These are phyloP conservation scores for Suhomyces wounanorum DNA, from an alignment of 1,139 yeast genomes.

Conservation along the genomic window DNA sequence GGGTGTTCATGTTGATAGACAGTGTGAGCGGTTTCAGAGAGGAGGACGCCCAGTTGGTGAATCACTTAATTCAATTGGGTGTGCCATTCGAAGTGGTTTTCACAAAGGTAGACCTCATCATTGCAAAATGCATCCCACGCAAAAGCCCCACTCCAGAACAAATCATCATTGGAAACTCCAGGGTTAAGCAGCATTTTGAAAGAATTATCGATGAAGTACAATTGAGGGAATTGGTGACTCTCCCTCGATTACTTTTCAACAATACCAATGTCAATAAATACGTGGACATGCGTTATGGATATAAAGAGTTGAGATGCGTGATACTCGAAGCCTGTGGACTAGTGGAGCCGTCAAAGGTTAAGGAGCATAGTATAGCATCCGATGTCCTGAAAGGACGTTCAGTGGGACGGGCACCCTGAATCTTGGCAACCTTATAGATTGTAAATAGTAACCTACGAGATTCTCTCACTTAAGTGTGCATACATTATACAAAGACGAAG, in stretches of 20 bases:
- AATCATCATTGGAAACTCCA: slow-evolving; percentile 25
- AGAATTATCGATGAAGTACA: slow-evolving; percentile 26
- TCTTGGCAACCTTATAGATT: background rate
- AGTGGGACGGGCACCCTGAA: background rate
- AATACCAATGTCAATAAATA: slow-evolving; percentile 30
- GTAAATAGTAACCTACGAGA: slow-evolving; percentile 1
- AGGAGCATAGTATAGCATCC: slow-evolving; percentile 4
- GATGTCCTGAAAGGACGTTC: slow-evolving; percentile 2
- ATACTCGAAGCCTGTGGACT: slow-evolving; percentile 39
- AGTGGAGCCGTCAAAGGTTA: slow-evolving; percentile 6
- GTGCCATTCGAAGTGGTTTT: slow-evolving; percentile 71
- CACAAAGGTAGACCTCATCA: slow-evolving; percentile 69
- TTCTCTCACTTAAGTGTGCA: slow-evolving; percentile 8
- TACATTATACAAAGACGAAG: slow-evolving; percentile 17
- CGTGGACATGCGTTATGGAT: slow-evolving; percentile 32
- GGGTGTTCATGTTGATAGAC: slow-evolving; percentile 64
- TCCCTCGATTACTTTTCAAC: slow-evolving; percentile 38
- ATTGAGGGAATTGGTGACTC: slow-evolving; percentile 26
- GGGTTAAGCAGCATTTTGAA: slow-evolving; percentile 26
- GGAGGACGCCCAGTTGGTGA: slow-evolving; percentile 57
- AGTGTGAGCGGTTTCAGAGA: slow-evolving; percentile 57
- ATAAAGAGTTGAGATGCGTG: slow-evolving; percentile 37
- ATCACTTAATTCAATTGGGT: slow-evolving; percentile 53
- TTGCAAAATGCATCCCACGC: slow-evolving; percentile 24
- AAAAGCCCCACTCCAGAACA: slow-evolving; percentile 13